phyloP scores from a whole-genome alignment of 2,329 filamentous ascomycete species.

The Macrophomina pseudophaseolina region DNA sequence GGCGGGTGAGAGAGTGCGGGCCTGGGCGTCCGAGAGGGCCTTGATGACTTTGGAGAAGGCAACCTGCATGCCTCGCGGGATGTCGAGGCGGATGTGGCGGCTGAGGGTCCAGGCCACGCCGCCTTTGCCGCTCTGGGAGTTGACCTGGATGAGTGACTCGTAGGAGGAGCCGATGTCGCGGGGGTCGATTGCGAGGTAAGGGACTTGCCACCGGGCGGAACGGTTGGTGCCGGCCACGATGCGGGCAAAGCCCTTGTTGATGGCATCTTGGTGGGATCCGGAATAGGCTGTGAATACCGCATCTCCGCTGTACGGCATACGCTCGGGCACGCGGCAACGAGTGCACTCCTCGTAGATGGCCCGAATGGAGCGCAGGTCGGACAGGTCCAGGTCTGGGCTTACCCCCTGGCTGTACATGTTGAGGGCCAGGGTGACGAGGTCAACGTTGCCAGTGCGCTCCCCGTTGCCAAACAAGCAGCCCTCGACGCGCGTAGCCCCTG shows the following conservation, averaged over 20 bases:
- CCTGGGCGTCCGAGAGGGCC: conserved; percentile 75
- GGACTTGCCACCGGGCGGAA: conserved; percentile 73
- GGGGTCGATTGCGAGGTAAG: conserved; percentile 91
- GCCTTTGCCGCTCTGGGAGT: conserved; percentile 94
- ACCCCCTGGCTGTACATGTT: conserved; percentile 96
- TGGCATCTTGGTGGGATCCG: conserved; percentile 92
- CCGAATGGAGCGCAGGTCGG: conserved; percentile 83
- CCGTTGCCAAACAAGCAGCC: conserved; percentile 94
- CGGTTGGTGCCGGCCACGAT: conserved; percentile 65
- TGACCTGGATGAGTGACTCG: conserved; percentile 96
- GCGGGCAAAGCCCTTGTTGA: conserved; percentile 82
- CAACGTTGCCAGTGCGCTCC: conserved; percentile 93
- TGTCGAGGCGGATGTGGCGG: conserved; percentile 59
- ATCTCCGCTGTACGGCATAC: conserved; percentile 87
- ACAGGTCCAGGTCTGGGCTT: conserved; percentile 84
- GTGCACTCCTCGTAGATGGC: conserved; percentile 88
- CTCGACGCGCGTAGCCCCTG: conserved; percentile 90
- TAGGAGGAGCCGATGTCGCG: conserved; percentile 95
- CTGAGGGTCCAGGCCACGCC: conserved; percentile 94
- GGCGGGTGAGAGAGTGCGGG: conserved; percentile 78
- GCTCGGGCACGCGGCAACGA: conserved; percentile 90
- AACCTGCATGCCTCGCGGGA: conserved; percentile 67
- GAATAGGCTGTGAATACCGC: conserved; percentile 90
- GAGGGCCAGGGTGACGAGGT: conserved; percentile 86
- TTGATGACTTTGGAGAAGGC: conserved; percentile 91